Evolutionary conservation across 2,329 filamentous ascomycete species (phyloP), one percentile per base, ranked within the genome.

Genomic region (Fusarium beomiforme): DNA sequence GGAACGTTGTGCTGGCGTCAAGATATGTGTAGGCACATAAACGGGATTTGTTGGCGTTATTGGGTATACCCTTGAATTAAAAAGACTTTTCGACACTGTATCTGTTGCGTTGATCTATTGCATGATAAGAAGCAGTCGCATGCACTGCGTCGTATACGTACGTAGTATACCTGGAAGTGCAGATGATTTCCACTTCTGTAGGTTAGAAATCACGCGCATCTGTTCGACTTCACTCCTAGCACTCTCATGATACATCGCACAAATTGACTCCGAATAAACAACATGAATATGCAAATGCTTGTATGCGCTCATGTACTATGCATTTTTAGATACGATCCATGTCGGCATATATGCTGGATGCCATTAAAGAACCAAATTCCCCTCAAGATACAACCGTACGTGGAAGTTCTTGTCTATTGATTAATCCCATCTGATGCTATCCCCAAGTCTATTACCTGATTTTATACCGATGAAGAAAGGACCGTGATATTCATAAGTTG

Each of bases 401-500:
- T 59, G 58, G 59, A 63, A 64, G 64, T 53, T 59, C 68, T 63
- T 67, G 71, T 74, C 64, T 71, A 72, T 53, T 59, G 31, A 67
- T 51, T 39, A 56, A 44, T 53, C 49, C 63, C 42, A 49, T 71
- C 33, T 68, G 56, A 68, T 74, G 67, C 50, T 70, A 47, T 44
- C 71, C 67, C 67, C 68, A 36, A 60, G 71, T 76, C 74, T 76
- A 76, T 71, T 67, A 63, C 59, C 53, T 44, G 37, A 64, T 73
- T 73, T 71, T 72, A 34, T 60, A 57, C 51, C 68, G 57, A 59
- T 64, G 66, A 57, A 69, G 64, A 74, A 65, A 71, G 64, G 75
- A 75, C 72, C 72, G 72, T 76, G 50, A 76, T 67, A 73, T 75
- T 74, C 72, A 57, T 76, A 54, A 58, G 19, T 55, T 39, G 64